Conservation (phyloP, 768 basidiomycete genomes). For the Mycena metata region DNA sequence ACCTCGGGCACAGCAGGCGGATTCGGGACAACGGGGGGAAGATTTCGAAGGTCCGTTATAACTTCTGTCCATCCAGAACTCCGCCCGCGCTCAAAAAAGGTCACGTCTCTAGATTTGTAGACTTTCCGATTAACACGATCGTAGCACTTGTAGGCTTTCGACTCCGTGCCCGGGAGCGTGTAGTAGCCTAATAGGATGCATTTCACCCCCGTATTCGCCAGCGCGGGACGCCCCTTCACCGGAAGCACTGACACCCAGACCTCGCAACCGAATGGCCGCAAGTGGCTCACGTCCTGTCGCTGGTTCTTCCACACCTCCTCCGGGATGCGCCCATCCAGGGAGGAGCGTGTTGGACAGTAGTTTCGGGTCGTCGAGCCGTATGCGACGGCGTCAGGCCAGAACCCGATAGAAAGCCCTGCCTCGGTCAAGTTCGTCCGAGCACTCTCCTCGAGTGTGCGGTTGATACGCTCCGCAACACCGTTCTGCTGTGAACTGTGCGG, state of each 20-base stretch:
- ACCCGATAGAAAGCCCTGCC: background rate
- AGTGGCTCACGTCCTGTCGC: constrained; percentile 6
- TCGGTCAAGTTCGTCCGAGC: background rate
- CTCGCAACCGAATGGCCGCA: constrained; percentile 12
- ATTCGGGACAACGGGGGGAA: constrained; percentile 1
- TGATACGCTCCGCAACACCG: constrained; percentile 49
- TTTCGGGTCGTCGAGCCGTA: background rate
- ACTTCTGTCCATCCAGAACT: constrained; percentile 21
- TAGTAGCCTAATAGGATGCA: constrained; percentile 12
- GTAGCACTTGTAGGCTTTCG: constrained; percentile 20
- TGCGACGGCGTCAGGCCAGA: background rate
- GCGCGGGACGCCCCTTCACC: background rate
- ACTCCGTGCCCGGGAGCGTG: constrained; percentile 9
- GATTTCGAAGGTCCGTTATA: constrained; percentile 21
- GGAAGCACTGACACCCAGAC: constrained; percentile 2
- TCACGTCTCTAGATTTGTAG: constrained; percentile 12
- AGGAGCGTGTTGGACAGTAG: constrained; percentile 4
- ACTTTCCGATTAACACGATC: background rate
- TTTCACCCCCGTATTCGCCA: background rate
- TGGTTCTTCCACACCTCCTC: constrained; percentile 1
- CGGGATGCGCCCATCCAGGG: constrained; percentile 14
- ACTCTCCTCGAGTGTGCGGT: constrained; percentile 39
- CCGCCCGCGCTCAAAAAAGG: background rate
- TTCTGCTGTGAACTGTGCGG: constrained; percentile 49
- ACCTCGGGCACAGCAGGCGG: background rate